phyloP scores from a whole-genome alignment of 2,329 filamentous ascomycete genomes.

The Aspergillus quadricinctus region DNA sequence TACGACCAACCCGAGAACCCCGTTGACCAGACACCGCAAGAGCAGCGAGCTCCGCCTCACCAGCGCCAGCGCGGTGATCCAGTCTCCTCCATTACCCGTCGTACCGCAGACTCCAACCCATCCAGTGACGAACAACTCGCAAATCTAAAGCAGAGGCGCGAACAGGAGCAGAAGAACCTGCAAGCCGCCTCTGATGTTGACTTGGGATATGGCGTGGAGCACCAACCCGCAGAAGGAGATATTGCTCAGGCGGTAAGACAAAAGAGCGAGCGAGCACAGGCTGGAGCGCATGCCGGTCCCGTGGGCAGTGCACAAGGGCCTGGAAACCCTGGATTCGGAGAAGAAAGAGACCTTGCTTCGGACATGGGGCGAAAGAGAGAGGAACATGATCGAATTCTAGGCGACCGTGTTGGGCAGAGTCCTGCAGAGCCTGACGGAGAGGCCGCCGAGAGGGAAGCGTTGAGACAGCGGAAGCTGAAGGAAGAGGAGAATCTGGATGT shows the following conservation, averaged over 20 bases:
- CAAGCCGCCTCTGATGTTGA: slow-evolving; percentile 24
- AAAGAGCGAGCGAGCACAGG: slow-evolving; percentile 24
- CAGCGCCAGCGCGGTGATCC: slow-evolving; percentile 22
- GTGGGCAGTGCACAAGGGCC: slow-evolving; percentile 27
- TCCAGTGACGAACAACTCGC: slow-evolving; percentile 24
- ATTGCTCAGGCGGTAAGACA: slow-evolving; percentile 30
- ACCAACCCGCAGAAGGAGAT: slow-evolving; percentile 32
- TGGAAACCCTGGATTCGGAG: slow-evolving; percentile 28
- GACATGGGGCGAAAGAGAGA: slow-evolving; percentile 32
- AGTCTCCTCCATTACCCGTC: slow-evolving; percentile 19
- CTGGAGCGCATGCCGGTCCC: slow-evolving; percentile 32
- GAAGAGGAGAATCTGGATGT: slow-evolving; percentile 27
- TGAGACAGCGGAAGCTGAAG: slow-evolving; percentile 24
- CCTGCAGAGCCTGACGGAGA: slow-evolving; percentile 16
- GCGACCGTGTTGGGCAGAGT: slow-evolving; percentile 20
- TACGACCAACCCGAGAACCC: slow-evolving; percentile 32
- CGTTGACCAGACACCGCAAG: slow-evolving; percentile 25
- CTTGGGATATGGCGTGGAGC: slow-evolving; percentile 33
- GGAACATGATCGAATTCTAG: slow-evolving; percentile 31
- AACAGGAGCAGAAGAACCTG: slow-evolving; percentile 12
- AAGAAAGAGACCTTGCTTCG: slow-evolving; percentile 27
- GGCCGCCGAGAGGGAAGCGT: slow-evolving; percentile 21
- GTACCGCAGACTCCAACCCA: slow-evolving; percentile 23
- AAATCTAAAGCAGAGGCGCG: slow-evolving; percentile 13
- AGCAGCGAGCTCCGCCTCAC: slow-evolving; percentile 15